Evolutionary conservation across 139 green algal species (phyloP).

Genomic region (Tetraselmis chui): DNA sequence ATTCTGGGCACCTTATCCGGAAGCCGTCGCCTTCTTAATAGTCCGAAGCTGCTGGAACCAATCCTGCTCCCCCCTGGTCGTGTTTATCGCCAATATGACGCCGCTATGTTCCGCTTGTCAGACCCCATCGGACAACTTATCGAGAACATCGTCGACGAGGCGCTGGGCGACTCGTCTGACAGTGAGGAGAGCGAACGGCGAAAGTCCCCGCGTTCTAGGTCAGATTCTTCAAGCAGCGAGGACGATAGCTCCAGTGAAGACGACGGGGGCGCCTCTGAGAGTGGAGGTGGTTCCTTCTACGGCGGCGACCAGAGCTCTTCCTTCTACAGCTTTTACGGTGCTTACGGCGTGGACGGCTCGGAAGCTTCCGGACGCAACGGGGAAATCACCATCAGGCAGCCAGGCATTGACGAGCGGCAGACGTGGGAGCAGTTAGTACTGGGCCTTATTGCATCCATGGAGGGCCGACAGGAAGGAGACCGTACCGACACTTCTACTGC

Average conservation of each 20-base stretch:
- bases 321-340: neutral
- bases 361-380: neutral
- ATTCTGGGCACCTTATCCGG: neutral
- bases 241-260: neutral
- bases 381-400: neutral
- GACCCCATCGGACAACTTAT: no score
- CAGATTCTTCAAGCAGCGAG: neutral
- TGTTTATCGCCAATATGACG: neutral
- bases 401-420: neutral
- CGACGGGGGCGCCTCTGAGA: neutral
- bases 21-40: neutral
- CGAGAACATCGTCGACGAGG: no score
- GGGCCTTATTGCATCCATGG: neutral
- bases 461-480: neutral
- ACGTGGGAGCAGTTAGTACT: neutral
- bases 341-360: neutral
- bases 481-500: neutral
- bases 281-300: neutral
- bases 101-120: neutral
- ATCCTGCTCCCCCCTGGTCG: neutral
- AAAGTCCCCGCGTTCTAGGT: neutral
- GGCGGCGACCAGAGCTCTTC: neutral
- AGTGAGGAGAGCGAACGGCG: no score
- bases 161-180: no score
- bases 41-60: neutral